These are phyloP conservation scores for Talaromyces stipitatus DNA, from an alignment of 495 filamentous ascomycete species.

Conservation along the genomic window DNA sequence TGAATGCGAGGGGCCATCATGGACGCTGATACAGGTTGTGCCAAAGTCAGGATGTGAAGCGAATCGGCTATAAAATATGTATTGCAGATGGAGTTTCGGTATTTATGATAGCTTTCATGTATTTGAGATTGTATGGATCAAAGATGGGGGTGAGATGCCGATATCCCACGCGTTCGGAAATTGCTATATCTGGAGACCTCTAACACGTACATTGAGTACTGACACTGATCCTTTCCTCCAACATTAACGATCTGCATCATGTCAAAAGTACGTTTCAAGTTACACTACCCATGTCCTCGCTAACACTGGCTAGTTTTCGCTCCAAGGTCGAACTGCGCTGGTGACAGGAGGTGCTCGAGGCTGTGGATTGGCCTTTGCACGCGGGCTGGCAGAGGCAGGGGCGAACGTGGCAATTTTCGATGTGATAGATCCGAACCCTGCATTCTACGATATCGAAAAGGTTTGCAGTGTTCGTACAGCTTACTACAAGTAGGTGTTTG, in stretches of 20 bases:
- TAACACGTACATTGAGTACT: too few species aligned
- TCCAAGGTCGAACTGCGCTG: constrained; percentile 59
- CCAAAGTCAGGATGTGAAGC: too few species aligned
- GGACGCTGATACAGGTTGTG: too few species aligned
- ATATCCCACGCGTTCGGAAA: too few species aligned
- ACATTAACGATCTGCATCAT: constrained; percentile 7
- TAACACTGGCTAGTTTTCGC: constrained; percentile 24
- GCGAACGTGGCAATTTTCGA: constrained; percentile 70
- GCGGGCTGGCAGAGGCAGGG: constrained; percentile 75
- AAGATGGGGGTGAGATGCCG: too few species aligned
- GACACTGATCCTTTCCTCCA: too few species aligned
- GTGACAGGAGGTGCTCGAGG: constrained; percentile 78
- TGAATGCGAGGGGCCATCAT: constrained; percentile 11
- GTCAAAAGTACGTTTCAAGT: constrained; percentile 13
- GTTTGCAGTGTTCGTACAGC: constrained; percentile 26
- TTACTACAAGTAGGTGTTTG: constrained; percentile 43
- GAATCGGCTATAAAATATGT: too few species aligned
- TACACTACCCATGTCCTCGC: neutral
- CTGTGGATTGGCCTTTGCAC: constrained; percentile 69
- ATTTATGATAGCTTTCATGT: too few species aligned
- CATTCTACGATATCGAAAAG: constrained; percentile 24
- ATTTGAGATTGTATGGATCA: too few species aligned
- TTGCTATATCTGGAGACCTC: too few species aligned
- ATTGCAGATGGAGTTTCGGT: too few species aligned
- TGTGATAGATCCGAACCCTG: constrained; percentile 21